Evolutionary conservation across 2,329 filamentous ascomycete genomes (phyloP).

Genomic region (Pseudogymnoascus sp.): DNA sequence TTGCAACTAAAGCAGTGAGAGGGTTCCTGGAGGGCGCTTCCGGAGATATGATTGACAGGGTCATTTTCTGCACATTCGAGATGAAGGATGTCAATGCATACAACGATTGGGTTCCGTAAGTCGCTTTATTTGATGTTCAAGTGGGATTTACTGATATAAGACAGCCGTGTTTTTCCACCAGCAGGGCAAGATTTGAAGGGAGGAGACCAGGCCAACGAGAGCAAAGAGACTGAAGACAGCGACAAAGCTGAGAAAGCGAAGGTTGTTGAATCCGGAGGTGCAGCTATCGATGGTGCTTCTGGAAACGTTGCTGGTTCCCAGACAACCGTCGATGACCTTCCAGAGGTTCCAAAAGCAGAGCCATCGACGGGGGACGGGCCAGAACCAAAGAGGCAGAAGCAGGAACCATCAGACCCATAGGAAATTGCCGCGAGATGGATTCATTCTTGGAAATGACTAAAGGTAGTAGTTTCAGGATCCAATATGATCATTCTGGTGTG

Average conservation of each 20-base stretch:
- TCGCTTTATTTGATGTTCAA: conserved; percentile 23
- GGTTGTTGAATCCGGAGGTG: conserved; percentile 22
- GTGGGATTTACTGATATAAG: conserved; percentile 13
- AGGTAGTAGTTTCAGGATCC: background rate
- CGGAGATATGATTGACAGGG: conserved; percentile 54
- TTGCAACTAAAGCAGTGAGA: conserved; percentile 57
- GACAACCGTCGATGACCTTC: conserved; percentile 29
- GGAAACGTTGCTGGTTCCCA: conserved; percentile 16
- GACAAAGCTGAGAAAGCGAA: conserved; percentile 13
- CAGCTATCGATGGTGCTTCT: conserved; percentile 15
- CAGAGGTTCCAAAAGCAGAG: conserved; percentile 34
- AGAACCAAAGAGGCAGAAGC: conserved; percentile 32
- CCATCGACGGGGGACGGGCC: conserved; percentile 27
- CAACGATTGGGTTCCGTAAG: conserved; percentile 65
- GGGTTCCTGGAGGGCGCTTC: conserved; percentile 46
- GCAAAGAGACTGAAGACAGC: conserved; percentile 11
- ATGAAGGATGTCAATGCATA: conserved; percentile 73
- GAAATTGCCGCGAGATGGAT: background rate
- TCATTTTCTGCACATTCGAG: conserved; percentile 83
- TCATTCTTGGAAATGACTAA: background rate
- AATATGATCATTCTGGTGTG: background rate
- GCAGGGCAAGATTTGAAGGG: conserved; percentile 31
- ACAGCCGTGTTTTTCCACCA: conserved; percentile 44
- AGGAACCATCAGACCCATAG: background rate
- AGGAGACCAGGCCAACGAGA: conserved; percentile 8